Conservation (phyloP, 208 protist species). For the Tritrichomonas musculus region DNA sequence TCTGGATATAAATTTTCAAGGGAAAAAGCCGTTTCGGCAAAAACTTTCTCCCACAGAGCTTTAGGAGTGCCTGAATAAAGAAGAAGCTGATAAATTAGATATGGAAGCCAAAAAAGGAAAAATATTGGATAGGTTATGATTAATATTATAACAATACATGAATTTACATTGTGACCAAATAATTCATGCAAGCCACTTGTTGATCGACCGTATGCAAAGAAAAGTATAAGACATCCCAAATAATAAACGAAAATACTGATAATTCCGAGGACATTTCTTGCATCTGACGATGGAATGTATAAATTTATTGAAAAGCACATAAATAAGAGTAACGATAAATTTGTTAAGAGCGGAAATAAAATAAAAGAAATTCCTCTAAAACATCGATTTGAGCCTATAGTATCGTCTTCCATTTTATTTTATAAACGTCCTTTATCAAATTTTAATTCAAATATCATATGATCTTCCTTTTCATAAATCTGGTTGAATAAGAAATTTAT, state of each 20-base stretch:
- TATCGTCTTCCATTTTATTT: no score
- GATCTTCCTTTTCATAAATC: no score
- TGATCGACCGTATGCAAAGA: background rate
- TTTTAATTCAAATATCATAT: no score
- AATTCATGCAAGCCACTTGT: background rate
- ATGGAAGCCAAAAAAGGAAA: background rate
- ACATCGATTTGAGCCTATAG: no score
- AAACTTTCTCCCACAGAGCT: background rate
- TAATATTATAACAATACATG: background rate
- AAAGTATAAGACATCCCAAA: background rate
- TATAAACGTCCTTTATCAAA: no score
- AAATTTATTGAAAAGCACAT: background rate
- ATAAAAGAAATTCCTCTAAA: no score
- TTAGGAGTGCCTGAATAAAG: background rate
- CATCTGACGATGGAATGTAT: background rate
- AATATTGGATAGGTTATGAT: slow-evolving; percentile 8
- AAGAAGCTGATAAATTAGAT: background rate
- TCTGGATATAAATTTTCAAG: background rate
- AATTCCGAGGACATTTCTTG: background rate
- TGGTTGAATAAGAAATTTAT: no score
- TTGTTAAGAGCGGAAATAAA: background rate
- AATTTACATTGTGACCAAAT: background rate
- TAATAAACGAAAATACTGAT: background rate
- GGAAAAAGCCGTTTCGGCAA: background rate
- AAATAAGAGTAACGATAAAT: background rate